Base-by-base conservation (phyloP, 2,329 filamentous ascomycete species). In the Aspergillus spinulosporus region DNA sequence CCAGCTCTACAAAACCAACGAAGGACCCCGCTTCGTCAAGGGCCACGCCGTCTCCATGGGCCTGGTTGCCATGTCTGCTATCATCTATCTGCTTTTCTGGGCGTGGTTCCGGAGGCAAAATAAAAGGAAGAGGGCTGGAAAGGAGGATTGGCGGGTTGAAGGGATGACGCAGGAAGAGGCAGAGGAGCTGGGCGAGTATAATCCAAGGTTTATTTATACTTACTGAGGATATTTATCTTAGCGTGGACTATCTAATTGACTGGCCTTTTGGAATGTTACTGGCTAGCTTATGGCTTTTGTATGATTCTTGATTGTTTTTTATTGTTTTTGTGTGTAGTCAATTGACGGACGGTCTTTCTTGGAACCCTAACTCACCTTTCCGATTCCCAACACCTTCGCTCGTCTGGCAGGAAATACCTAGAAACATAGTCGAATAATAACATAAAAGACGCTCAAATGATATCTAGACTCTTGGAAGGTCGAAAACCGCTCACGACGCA, bases 101-200 rank as follows among this genome's bases (percentile, higher is more conserved):
- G 49, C 44, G 3, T 57, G 37, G 43, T 52, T 57, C 49, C 36
- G 37, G n/a, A 43, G 44, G 3, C 28, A 36, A 37, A 57, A 57
- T 39, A 15, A 31, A 21, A 21, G 49, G n/a, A 52, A 52, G 37
- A 6, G 43, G 4, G 4, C 3, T 7, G 54, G 54, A 2, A 44
- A 52, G 49, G 49, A 52, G 29, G 54, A 52, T 8, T 44, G 42
- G n/a, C n/a, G 21, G 14, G 32, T 44, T 29, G 6, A 52, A 31
- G 49, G 49, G 2, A 44, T 57, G 54, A 52, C 44, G 4, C 49
- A 57, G 26, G 54, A 57, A 9, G 49, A 57, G 49, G 49, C 45
- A 3, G 54, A 49, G 36, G 54, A 57, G 54, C 37, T 57, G 11
- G 54, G 54, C 48, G 54, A 57, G 44, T 31, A 57, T n/a, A 57